Evolutionary conservation across 495 filamentous ascomycete species (phyloP), one percentile per base, ranked within the genome.

Genomic region (Astrothelium subdiscretum): DNA sequence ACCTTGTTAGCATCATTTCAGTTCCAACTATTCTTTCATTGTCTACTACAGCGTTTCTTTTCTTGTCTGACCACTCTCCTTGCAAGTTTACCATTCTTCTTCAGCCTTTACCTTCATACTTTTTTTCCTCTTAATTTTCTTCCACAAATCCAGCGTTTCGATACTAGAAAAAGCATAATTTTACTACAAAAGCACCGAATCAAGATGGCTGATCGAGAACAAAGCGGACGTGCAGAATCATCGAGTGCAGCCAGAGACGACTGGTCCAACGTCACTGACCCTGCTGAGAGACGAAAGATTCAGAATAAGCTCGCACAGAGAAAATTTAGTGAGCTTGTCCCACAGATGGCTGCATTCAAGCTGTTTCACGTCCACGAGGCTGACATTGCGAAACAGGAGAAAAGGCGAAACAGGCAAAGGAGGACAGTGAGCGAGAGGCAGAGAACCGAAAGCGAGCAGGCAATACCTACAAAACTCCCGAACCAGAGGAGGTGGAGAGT

Each of bases 321-420:
- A 31, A 72, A 73, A 44, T 77, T 74, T 58, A 66, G 74, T 77
- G 67, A 66, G 72, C 67, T 12, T 62, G 3, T 31, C 6, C 10
- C 8, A 18, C 24, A 1, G 24, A 3, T 29, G 6, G 5, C 20
- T 8, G 10, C 20, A 27, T 29, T 24, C 15, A 5, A 8, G 2
- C 48, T 26, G 11, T n/a, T 5, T 15, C 0, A 27, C 11, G 11
- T 29, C 6, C 10, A 32, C 35, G 3, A 3, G 10, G 31, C 31
- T 35, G 31, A 59, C 31, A 5, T 35, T 12, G 11, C 22, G n/a
- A 11, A 6, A 24, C 51, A 80, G 85, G 85, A 67, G 83, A 85
- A 26, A 86, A 85, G 62, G 75, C 76, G 2, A 81, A 78, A 62
- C 79, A 82, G 57, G 74, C 81, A 57, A 81, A 80, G 61, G 84